Evolutionary conservation across 1,284 basidiomycete genomes (phyloP).

Genomic region (Wolfiporia cocos): DNA sequence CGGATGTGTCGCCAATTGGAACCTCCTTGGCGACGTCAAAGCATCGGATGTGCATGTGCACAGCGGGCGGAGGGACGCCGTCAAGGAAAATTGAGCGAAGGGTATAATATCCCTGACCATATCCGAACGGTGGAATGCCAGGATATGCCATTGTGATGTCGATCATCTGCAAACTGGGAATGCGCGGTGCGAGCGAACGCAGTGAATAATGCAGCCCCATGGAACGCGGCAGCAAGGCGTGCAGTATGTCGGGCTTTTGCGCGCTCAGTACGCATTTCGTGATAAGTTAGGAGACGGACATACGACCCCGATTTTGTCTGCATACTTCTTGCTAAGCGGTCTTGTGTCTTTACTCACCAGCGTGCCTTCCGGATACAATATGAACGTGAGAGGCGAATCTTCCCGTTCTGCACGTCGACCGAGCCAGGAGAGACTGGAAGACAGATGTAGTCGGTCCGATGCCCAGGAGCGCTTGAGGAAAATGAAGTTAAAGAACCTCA

Average conservation of each 20-base stretch:
- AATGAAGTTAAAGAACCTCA: slow-evolving; percentile 92
- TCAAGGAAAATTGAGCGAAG: slow-evolving; percentile 85
- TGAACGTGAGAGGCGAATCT: slow-evolving; percentile 70
- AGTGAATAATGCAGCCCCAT: slow-evolving; percentile 87
- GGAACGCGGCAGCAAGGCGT: slow-evolving; percentile 83
- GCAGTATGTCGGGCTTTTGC: slow-evolving; percentile 68
- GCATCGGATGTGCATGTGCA: slow-evolving; percentile 83
- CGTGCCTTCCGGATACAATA: slow-evolving; percentile 93
- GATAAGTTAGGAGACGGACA: slow-evolving; percentile 11
- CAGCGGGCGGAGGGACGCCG: slow-evolving; percentile 75
- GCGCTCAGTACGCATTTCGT: neutral
- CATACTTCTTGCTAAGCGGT: slow-evolving; percentile 79
- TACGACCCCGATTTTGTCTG: slow-evolving; percentile 78
- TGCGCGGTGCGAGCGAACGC: slow-evolving; percentile 71
- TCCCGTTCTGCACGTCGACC: slow-evolving; percentile 55
- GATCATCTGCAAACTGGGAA: slow-evolving; percentile 77
- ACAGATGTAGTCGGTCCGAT: slow-evolving; percentile 66
- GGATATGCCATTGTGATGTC: slow-evolving; percentile 90
- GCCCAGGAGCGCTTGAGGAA: slow-evolving; percentile 87
- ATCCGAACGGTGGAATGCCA: slow-evolving; percentile 64
- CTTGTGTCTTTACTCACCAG: slow-evolving; percentile 80
- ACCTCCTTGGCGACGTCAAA: slow-evolving; percentile 63
- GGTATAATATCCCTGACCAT: slow-evolving; percentile 85
- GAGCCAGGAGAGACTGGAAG: slow-evolving; percentile 48
- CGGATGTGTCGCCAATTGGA: slow-evolving; percentile 56